These are phyloP conservation scores for Fraxinus velutina DNA, from an alignment of 305 asterid species.

Conservation along the genomic window DNA sequence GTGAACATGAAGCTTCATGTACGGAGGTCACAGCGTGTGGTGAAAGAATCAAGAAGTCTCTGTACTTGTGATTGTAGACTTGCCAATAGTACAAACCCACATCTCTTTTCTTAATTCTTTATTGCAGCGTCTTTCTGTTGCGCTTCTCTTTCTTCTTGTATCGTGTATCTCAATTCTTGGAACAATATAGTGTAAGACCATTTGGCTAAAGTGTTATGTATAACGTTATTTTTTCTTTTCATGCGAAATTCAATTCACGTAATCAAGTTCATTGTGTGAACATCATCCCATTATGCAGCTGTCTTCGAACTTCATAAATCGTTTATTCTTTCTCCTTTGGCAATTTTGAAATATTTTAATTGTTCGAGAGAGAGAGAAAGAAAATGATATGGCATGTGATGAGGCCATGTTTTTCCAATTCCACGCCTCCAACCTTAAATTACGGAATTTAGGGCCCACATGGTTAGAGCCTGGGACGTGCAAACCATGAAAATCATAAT, in stretches of 20 bases:
- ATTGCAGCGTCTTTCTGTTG: neutral
- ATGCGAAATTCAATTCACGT: constrained; percentile 1
- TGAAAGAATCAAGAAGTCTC: constrained; percentile 69
- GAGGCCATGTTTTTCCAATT: neutral
- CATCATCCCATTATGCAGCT: neutral
- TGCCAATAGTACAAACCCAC: constrained; percentile 57
- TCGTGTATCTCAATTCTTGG: neutral
- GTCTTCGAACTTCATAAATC: neutral
- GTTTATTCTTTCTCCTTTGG: neutral
- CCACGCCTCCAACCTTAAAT: neutral
- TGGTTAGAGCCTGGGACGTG: neutral
- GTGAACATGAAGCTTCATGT: constrained; percentile 77
- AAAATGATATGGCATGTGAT: neutral
- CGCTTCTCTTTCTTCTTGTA: neutral
- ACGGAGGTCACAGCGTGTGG: constrained; percentile 83
- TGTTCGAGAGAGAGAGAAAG: neutral
- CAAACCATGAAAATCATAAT: neutral
- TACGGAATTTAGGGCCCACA: neutral
- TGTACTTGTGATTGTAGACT: constrained; percentile 80
- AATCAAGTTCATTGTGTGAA: neutral
- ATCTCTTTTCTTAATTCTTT: constrained; percentile 36
- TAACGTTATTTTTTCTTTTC: constrained; percentile 15
- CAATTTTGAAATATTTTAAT: neutral
- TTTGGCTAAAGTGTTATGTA: constrained; percentile 12
- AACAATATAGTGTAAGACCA: neutral